These are phyloP conservation scores for Talaromyces sp. DNA, from an alignment of 2,329 filamentous ascomycete genomes.

Conservation along the genomic window DNA sequence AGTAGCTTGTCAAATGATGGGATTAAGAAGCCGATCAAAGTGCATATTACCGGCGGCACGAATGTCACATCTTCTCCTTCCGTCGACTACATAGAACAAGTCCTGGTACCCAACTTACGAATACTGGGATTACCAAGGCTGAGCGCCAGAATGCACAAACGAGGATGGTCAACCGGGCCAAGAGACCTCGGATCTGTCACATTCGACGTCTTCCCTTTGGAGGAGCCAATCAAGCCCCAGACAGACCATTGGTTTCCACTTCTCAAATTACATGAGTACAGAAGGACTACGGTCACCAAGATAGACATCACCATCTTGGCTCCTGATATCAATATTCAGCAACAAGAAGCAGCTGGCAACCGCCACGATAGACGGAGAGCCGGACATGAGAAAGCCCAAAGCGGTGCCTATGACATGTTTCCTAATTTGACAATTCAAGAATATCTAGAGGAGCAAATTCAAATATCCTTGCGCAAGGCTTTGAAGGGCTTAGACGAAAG, in stretches of 20 bases:
- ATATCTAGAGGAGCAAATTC: constrained; percentile 25
- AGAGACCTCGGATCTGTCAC: constrained; percentile 48
- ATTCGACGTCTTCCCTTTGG: constrained; percentile 47
- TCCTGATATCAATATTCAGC: constrained; percentile 27
- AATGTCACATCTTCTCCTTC: constrained; percentile 55
- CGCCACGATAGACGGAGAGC: constrained; percentile 3
- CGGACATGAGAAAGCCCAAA: background rate
- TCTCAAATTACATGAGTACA: constrained; percentile 31
- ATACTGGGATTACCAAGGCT: constrained; percentile 51
- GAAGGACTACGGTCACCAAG: constrained; percentile 31
- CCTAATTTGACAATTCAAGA: constrained; percentile 22
- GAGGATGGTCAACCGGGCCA: constrained; percentile 54
- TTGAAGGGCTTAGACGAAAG: constrained; percentile 18
- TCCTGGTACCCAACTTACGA: constrained; percentile 53
- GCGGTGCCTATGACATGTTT: background rate
- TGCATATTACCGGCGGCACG: constrained; percentile 56
- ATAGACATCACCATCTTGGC: constrained; percentile 41
- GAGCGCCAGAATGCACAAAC: constrained; percentile 39
- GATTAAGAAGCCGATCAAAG: constrained; percentile 24
- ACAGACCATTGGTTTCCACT: constrained; percentile 26
- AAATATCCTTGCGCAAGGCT: constrained; percentile 21
- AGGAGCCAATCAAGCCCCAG: constrained; percentile 1
- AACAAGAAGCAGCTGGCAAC: constrained; percentile 9
- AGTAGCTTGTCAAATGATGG: constrained; percentile 20
- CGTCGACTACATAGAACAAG: constrained; percentile 54